Conservation (phyloP, 1,139 yeast genomes). For the Yamadazyma kanchanaburiensis region DNA sequence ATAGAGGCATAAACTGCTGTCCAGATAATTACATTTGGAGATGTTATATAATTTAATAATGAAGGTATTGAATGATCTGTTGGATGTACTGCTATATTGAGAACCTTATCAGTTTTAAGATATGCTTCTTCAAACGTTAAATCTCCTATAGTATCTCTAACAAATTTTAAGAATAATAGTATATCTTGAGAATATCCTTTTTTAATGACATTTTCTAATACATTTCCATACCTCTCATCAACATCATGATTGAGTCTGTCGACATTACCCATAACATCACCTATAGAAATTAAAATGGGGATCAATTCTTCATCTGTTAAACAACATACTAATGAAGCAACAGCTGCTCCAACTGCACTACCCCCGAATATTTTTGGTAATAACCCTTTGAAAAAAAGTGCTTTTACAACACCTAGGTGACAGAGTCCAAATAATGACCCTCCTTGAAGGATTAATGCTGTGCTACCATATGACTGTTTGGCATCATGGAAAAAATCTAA, state of each 20-base stretch:
- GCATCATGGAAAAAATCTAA: slow-evolving; percentile 88
- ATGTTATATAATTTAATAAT: slow-evolving; percentile 81
- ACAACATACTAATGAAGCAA: slow-evolving; percentile 81
- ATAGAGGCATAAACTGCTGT: slow-evolving; percentile 77
- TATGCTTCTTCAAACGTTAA: slow-evolving; percentile 93
- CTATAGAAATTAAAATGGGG: slow-evolving; percentile 45
- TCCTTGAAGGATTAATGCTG: slow-evolving; percentile 88
- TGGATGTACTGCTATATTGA: slow-evolving; percentile 89
- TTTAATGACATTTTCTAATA: slow-evolving; percentile 61
- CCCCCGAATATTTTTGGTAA: slow-evolving; percentile 90
- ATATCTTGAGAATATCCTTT: slow-evolving; percentile 88
- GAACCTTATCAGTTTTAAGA: slow-evolving; percentile 74
- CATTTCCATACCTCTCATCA: slow-evolving; percentile 62
- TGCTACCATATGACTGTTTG: slow-evolving; percentile 83
- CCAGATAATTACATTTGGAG: slow-evolving; percentile 91
- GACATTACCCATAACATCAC: slow-evolving; percentile 49
- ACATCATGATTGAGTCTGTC: slow-evolving; percentile 51
- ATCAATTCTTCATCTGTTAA: slow-evolving; percentile 54
- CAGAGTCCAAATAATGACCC: slow-evolving; percentile 92
- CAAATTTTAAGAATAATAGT: slow-evolving; percentile 73
- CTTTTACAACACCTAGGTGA: slow-evolving; percentile 88
- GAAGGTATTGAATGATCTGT: slow-evolving; percentile 71
- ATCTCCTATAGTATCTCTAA: slow-evolving; percentile 73
- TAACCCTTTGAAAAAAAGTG: slow-evolving; percentile 66
- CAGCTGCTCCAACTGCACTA: slow-evolving; percentile 90